Conservation (phyloP, 2,329 filamentous ascomycete genomes). For the Fusarium sp. region DNA sequence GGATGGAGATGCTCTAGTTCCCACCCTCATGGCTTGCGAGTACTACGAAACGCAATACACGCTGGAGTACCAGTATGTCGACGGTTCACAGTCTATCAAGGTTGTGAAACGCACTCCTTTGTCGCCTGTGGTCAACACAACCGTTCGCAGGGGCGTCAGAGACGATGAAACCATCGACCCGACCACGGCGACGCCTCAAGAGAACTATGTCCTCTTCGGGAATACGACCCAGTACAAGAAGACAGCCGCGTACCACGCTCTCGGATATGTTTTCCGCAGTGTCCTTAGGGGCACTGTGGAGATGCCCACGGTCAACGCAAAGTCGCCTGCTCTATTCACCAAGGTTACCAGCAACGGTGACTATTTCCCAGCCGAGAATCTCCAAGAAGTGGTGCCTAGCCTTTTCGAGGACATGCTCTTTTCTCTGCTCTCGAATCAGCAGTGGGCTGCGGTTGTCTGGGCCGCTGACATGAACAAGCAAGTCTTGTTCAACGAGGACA, state of each 20-base stretch:
- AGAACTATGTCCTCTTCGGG: neutral
- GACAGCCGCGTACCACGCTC: conserved; percentile 4
- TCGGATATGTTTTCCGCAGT: rapidly evolving
- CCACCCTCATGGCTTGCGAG: conserved; percentile 10
- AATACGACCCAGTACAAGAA: neutral
- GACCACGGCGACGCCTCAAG: neutral
- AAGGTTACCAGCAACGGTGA: neutral
- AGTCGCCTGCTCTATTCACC: neutral
- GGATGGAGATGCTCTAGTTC: neutral
- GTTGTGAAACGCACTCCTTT: rapidly evolving
- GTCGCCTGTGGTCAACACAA: neutral
- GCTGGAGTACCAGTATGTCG: neutral
- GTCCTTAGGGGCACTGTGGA: neutral
- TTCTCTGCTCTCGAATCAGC: neutral
- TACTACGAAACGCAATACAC: conserved; percentile 14
- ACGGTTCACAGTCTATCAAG: neutral
- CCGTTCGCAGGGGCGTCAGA: rapidly evolving
- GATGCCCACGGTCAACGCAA: neutral
- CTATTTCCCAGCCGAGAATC: neutral
- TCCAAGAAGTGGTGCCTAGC: neutral
- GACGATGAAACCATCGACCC: neutral
- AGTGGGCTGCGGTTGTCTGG: neutral
- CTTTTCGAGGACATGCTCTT: neutral
- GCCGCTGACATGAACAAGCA: neutral
- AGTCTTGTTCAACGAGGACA: neutral